phyloP scores from a whole-genome alignment of 306 rosid genomes.

The Boehmeria nivea region DNA sequence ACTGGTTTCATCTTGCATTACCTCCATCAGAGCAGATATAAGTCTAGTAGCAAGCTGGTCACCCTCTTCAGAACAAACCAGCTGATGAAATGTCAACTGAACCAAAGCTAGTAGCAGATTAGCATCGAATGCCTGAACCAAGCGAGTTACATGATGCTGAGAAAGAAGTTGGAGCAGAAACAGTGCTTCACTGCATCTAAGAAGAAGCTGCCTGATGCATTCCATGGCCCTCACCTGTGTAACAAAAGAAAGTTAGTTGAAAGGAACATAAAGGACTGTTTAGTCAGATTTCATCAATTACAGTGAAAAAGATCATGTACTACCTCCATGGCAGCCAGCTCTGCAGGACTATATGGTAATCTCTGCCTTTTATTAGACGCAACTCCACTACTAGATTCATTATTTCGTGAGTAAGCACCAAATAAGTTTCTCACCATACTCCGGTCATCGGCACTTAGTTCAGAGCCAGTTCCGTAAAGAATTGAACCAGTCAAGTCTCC shows the following conservation, averaged over 20 bases:
- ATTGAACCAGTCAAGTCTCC: conserved; percentile 88
- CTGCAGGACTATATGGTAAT: conserved; percentile 90
- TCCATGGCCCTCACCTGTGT: conserved; percentile 97
- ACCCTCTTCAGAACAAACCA: conserved; percentile 95
- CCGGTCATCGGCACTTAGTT: conserved; percentile 69
- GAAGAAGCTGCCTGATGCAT: conserved; percentile 91
- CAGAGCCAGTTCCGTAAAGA: conserved; percentile 76
- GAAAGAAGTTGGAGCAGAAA: conserved; percentile 95
- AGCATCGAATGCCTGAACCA: conserved; percentile 82
- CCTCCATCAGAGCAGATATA: conserved; percentile 94
- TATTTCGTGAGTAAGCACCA: conserved; percentile 65
- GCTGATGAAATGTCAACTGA: conserved; percentile 84
- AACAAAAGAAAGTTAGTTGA: conserved; percentile 26
- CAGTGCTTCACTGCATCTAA: conserved; percentile 83
- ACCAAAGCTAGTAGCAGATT: conserved; percentile 52
- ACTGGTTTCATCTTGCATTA: conserved; percentile 31
- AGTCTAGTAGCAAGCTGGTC: conserved; percentile 82
- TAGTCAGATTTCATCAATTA: conserved; percentile 5
- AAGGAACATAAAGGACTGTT: conserved; percentile 5
- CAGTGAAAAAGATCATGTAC: conserved; percentile 16
- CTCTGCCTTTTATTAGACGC: conserved; percentile 77
- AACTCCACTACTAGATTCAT: conserved; percentile 66
- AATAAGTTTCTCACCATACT: conserved; percentile 82
- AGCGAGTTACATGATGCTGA: conserved; percentile 87
- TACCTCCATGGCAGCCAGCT: conserved; percentile 99